These are phyloP conservation scores for Glarea lozoyensis DNA, from an alignment of 495 filamentous ascomycete genomes.

Conservation along the genomic window DNA sequence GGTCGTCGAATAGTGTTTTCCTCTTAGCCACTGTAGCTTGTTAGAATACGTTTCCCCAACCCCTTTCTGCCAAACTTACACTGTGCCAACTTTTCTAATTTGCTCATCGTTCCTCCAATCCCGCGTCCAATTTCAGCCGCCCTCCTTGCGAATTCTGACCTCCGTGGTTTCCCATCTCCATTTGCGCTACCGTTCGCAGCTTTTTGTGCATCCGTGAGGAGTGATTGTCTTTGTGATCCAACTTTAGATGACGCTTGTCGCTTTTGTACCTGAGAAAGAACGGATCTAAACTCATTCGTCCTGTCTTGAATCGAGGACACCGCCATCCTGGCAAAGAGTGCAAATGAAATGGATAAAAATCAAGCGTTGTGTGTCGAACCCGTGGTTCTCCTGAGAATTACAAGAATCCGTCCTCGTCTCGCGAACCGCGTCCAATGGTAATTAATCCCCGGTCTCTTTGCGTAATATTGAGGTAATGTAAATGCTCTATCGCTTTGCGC, in stretches of 20 bases:
- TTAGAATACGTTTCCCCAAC: conserved; percentile 3
- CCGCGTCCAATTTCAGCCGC: conserved; percentile 86
- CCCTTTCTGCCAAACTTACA: conserved; percentile 34
- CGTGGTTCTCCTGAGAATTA: too few species aligned
- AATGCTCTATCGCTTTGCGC: too few species aligned
- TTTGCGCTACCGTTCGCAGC: conserved; percentile 52
- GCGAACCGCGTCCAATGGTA: too few species aligned
- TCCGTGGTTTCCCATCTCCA: conserved; percentile 27
- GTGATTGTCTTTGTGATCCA: conserved; percentile 68
- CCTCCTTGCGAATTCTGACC: conserved; percentile 77
- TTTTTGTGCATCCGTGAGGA: conserved; percentile 67
- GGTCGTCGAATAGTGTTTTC: conserved; percentile 94
- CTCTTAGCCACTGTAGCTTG: conserved; percentile 68
- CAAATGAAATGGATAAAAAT: neutral
- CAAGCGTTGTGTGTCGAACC: neutral
- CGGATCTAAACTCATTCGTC: conserved; percentile 86
- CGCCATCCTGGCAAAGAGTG: conserved; percentile 30
- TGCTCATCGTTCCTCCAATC: conserved; percentile 87
- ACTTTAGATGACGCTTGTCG: conserved; percentile 60
- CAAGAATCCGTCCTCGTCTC: too few species aligned
- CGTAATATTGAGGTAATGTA: too few species aligned
- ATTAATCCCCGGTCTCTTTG: too few species aligned
- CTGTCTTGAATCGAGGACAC: conserved; percentile 85
- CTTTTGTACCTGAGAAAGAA: conserved; percentile 75
- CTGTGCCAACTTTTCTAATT: conserved; percentile 85